Evolutionary conservation across 2,329 filamentous ascomycete genomes (phyloP), one percentile per base, ranked within the genome.

Genomic region (Penicillium sp.): DNA sequence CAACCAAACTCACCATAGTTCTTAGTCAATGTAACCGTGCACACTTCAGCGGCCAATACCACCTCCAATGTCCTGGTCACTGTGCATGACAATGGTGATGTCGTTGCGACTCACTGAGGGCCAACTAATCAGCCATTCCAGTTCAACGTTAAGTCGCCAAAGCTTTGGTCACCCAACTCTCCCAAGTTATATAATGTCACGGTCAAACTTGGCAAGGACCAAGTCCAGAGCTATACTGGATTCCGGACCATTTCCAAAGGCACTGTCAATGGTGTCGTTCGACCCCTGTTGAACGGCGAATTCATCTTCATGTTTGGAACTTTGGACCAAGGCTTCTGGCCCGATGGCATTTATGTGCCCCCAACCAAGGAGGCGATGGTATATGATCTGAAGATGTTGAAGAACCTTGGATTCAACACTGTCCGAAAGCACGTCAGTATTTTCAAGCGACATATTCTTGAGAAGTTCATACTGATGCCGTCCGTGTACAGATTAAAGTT

Each of bases 261-360:
- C 1, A 75, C 78, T 0, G 78, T 91, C 1, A 76, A 88, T 19
- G 88, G 87, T 0, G 72, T 89, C 1, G 79, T 85, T 59, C 83
- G 89, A 0, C 88, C 88, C 0, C 74, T 90, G 0, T 76, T 91
- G 42, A 92, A 91, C 64, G 88, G 87, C n/a, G 80, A 90, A 58
- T 89, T 89, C 42, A 78, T 86, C 13, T 91, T 91, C 73, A 81
- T 85, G 45, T 89, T 91, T 56, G 88, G 88, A 3, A 89, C 88
- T 0, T 80, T 91, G 0, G 89, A 91, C 60, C 89, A 91, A 68
- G 89, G 89, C 0, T 90, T 82, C 73, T 91, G 88, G 89, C 89
- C 88, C 0, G 89, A 91, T 69, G 89, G 89, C 0, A 78, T 91
- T 3, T 85, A 91, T 70, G 84, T 84, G 0, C 84, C 89, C 0